Conservation (phyloP, 306 rosid genomes). For the Notholithocarpus densiflorus region DNA sequence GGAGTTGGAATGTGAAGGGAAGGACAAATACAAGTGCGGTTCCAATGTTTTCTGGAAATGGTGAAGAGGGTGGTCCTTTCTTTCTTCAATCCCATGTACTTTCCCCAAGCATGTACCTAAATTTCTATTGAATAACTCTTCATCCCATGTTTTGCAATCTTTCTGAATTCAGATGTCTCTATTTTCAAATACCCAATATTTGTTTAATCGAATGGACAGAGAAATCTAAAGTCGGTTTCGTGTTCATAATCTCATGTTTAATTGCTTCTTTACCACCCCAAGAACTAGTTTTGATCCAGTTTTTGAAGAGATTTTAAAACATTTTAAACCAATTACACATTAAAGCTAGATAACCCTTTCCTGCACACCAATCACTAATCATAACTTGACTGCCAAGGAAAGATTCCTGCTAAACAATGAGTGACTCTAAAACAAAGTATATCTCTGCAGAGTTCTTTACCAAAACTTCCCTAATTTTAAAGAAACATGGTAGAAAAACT, state of each 20-base stretch:
- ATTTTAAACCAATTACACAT: neutral
- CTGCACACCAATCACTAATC: no score
- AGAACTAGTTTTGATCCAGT: neutral
- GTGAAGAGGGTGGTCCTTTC: constrained; percentile 36
- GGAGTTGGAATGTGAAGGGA: constrained; percentile 87
- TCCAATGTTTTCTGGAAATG: constrained; percentile 99
- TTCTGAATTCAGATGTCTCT: neutral
- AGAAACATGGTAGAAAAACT: no score
- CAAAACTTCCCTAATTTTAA: no score
- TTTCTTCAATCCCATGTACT: neutral
- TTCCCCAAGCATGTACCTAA: constrained; percentile 25
- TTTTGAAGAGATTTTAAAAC: neutral
- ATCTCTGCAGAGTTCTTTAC: no score
- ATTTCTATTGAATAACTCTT: constrained; percentile 12
- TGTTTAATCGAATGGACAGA: neutral
- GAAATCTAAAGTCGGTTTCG: neutral
- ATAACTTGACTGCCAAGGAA: no score
- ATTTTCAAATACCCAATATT: neutral
- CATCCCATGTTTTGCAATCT: constrained; percentile 4
- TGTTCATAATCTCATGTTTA: neutral
- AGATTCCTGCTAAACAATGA: no score
- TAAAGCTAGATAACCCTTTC: neutral
- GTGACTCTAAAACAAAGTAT: no score
- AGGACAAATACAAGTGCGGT: constrained; percentile 95
- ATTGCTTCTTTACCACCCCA: neutral